Base-by-base conservation (phyloP, 176 grass and related monocot genomes). In the Ensete glaucum region DNA sequence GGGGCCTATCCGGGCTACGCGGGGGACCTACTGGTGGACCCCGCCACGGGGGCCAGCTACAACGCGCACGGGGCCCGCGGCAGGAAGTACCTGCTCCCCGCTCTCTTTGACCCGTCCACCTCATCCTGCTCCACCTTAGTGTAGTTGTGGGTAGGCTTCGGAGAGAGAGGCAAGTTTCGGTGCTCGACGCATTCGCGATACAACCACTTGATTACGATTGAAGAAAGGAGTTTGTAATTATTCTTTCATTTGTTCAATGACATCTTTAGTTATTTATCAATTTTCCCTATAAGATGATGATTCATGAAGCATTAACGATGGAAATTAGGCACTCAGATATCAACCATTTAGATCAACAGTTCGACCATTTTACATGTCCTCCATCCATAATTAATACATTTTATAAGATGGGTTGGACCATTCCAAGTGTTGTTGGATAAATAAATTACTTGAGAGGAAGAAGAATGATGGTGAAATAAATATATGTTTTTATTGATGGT, bases 1-100 rank as follows among this genome's bases (percentile, higher is more conserved):
- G 87, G 90, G 25, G 84, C 90, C 1, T 89, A 83, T 80, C 84
- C 90, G 0, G 90, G 90, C 9, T 85, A 93, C 72, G 76, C 90
- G 0, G 90, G 90, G 1, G 63, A 83, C 75, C 65, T 89, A 12
- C 85, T 87, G 11, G 43, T 85, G 48, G 90, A 93, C 74, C 9
- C 6, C 15, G 50, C 70, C 3, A 87, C 84, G 1, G 85, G 84
- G 3, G 90, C 90, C 9, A 93, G 90, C 54, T 93, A 89, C 69
- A 89, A 93, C 29, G 82, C 84, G 16, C 62, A 89, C 43, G 90
- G 90, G 2, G 82, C 69, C 22, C 81, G 12, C 26, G 90, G 87
- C 8, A 81, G 87, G 87, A 93, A 81, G 74, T 83, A 87, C 20
- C 53, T 93, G 5, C 22, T 93, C 1, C 90, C 87, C 0, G 82